A percentile compares a stretch with the other conserved stretches of the same genome.
Evolutionary conservation across 2,329 filamentous ascomycete genomes (phyloP).

Genomic region (Pseudogymnoascus sp.): DNA sequence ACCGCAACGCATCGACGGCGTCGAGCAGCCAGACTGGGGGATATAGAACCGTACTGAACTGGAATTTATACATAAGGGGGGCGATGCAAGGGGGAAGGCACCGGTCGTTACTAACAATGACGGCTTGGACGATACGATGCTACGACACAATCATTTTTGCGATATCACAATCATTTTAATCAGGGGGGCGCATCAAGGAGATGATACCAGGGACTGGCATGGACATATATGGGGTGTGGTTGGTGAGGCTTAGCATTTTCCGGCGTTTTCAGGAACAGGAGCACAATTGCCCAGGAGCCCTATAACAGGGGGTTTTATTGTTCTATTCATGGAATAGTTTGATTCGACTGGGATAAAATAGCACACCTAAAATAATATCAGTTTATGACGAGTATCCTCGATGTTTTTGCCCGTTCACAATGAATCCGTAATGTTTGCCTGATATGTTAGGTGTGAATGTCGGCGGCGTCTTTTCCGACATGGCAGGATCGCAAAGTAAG

Average conservation of each 20-base stretch:
- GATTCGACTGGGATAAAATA: background rate
- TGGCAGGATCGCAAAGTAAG: background rate
- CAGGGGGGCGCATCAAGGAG: background rate
- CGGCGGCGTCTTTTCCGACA: background rate
- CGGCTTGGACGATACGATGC: background rate
- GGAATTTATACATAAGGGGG: background rate
- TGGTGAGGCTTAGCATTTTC: constrained; percentile 5
- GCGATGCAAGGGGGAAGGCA: background rate
- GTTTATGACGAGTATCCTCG: background rate
- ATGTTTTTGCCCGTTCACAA: background rate
- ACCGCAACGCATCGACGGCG: constrained; percentile 6
- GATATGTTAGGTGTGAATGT: background rate
- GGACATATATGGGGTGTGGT: background rate
- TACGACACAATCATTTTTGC: constrained; percentile 6
- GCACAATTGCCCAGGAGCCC: background rate
- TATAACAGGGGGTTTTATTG: background rate
- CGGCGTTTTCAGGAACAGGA: background rate
- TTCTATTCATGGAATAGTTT: background rate
- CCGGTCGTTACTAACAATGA: background rate
- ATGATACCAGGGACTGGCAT: background rate
- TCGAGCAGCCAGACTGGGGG: background rate
- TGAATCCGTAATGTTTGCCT: background rate
- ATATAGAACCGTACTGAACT: constrained; percentile 5
- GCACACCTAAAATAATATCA: constrained; percentile 2
- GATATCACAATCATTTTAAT: constrained; percentile 10